These are phyloP conservation scores for Aspergillus sp. DNA, from an alignment of 2,329 filamentous ascomycete species.

Conservation along the genomic window DNA sequence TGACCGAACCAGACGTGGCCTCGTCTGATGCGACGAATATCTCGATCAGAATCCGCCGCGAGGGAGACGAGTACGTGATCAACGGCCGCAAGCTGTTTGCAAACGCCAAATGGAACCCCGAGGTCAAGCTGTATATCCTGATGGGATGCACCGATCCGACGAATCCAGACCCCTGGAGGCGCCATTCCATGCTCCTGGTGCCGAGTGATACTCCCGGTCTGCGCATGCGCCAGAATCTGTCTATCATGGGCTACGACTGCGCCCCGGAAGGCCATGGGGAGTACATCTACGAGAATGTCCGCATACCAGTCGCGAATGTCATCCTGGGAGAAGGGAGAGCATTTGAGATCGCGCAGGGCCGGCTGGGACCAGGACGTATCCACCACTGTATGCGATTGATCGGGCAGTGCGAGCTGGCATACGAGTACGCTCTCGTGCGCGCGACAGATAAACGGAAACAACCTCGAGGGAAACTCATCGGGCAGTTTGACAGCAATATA, in stretches of 20 bases:
- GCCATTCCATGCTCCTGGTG: slow-evolving; percentile 9
- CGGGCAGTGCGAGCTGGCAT: slow-evolving; percentile 7
- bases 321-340: slow-evolving; percentile 5
- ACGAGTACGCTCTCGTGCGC: slow-evolving; percentile 3
- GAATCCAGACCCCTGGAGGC: background rate
- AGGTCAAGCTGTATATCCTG: slow-evolving; percentile 8
- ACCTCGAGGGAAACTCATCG: slow-evolving; percentile 2
- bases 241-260: slow-evolving; percentile 11
- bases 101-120: slow-evolving; percentile 1
- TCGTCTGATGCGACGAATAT: slow-evolving; percentile 12
- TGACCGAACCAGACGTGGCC: slow-evolving; percentile 10
- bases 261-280: slow-evolving; percentile 10
- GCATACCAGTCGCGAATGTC: slow-evolving; percentile 2
- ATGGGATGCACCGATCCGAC: slow-evolving; percentile 10
- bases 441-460: slow-evolving; percentile 6
- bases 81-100: slow-evolving; percentile 10
- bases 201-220: slow-evolving; percentile 5
- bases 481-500: slow-evolving; percentile 7
- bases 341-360: slow-evolving; percentile 10
- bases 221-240: slow-evolving; percentile 4
- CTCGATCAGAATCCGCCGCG: background rate
- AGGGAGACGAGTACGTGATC: slow-evolving; percentile 6
- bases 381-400: slow-evolving; percentile 12
- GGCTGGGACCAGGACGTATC: slow-evolving; percentile 7
- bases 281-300: slow-evolving; percentile 6